These are phyloP conservation scores for Globisporangium uncinulatum DNA, from an alignment of 352 stramenopile species.

Conservation along the genomic window DNA sequence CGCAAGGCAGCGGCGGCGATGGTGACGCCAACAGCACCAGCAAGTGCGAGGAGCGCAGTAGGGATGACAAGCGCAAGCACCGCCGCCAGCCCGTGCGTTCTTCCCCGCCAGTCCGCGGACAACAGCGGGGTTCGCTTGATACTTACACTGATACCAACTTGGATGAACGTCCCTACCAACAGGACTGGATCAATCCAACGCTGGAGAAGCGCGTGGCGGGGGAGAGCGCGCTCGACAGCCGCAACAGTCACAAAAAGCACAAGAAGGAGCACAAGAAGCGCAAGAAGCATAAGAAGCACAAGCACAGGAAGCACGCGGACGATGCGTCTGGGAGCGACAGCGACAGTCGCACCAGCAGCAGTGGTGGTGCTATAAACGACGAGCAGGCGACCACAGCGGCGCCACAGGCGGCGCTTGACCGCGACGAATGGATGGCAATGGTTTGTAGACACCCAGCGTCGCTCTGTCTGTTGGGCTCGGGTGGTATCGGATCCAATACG, in stretches of 20 bases:
- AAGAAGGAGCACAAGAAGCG: conserved; percentile 19
- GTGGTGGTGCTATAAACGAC: too few species aligned
- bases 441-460: conserved; percentile 10
- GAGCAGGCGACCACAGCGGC: too few species aligned
- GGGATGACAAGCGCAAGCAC: conserved; percentile 7
- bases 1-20: conserved; percentile 18
- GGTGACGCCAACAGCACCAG: conserved; percentile 15
- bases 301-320: conserved; percentile 27
- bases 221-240: not conserved
- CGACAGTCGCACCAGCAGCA: conserved; percentile 13
- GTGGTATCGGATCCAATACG: too few species aligned
- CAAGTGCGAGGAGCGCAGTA: conserved; percentile 8
- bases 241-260: conserved; percentile 12
- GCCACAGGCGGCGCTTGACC: conserved; percentile 29
- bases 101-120: not conserved
- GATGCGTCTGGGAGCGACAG: conserved; percentile 22
- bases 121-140: not conserved
- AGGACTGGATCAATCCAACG: conserved; percentile 40
- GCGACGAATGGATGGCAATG: conserved; percentile 84
- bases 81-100: not conserved
- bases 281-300: conserved; percentile 22
- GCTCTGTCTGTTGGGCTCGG: not conserved
- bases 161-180: too few species aligned
- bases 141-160: not conserved
- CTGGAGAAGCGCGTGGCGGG: conserved; percentile 27